These are phyloP conservation scores for Avena sativa DNA, from an alignment of 176 grass and related monocot species.

Conservation along the genomic window DNA sequence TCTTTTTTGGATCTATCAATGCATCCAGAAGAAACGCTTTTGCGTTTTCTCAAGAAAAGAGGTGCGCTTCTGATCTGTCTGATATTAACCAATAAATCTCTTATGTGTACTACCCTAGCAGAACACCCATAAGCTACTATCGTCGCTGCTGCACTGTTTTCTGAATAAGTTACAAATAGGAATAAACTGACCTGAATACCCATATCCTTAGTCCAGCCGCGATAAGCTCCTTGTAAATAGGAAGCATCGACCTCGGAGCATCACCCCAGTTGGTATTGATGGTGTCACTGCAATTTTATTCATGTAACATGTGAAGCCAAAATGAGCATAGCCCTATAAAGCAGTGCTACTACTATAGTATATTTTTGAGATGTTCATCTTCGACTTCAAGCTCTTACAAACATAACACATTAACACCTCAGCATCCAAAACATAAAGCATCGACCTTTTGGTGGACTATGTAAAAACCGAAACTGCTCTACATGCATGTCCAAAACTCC, in stretches of 20 bases:
- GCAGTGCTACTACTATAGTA: background rate
- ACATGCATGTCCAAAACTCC: background rate
- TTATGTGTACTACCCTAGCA: background rate
- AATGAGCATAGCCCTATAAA: background rate
- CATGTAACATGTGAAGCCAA: background rate
- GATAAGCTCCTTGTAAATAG: slow-evolving; percentile 65
- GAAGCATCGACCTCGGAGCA: slow-evolving; percentile 66
- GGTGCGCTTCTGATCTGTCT: background rate
- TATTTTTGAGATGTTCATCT: background rate
- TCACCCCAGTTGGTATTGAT: slow-evolving; percentile 57
- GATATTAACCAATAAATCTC: background rate
- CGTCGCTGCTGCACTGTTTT: background rate
- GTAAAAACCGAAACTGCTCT: background rate
- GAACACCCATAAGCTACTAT: no score
- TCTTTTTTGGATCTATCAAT: background rate
- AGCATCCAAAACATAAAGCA: background rate
- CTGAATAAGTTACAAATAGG: background rate
- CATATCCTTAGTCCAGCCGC: slow-evolving; percentile 70
- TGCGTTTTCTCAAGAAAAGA: background rate
- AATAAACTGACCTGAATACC: slow-evolving; percentile 66
- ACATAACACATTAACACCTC: background rate
- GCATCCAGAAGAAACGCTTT: background rate
- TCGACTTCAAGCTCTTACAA: background rate
- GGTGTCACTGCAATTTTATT: slow-evolving; percentile 30
- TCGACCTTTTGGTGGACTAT: background rate